Percentiles rank a stretch among this genome's conserved stretches.
These are phyloP conservation scores for Garcia nutans DNA, from an alignment of 345 rosid species.

Conservation along the genomic window DNA sequence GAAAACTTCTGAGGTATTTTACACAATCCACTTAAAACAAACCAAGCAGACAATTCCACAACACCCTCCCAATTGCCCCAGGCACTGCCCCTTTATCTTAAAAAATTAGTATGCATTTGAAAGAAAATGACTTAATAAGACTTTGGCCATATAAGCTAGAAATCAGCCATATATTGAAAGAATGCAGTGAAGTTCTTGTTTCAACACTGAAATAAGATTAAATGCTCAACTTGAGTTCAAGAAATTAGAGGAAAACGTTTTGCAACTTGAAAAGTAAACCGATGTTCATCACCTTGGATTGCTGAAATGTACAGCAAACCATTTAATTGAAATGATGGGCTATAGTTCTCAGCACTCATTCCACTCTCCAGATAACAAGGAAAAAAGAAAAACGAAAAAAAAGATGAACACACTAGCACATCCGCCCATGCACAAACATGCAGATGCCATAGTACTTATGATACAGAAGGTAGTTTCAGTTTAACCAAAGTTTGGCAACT, in stretches of 20 bases:
- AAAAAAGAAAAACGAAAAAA: not conserved
- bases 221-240: not conserved
- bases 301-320: not conserved
- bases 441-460: not conserved
- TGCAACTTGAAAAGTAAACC: not conserved
- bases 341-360: constrained; percentile 1
- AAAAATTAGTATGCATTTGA: not conserved
- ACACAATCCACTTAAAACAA: too few species aligned
- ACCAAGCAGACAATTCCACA: too few species aligned
- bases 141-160: not conserved
- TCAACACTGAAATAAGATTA: not conserved
- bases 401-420: not conserved
- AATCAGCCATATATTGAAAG: not conserved
- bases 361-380: not conserved
- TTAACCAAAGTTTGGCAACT: not conserved
- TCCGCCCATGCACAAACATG: not conserved
- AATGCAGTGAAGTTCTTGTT: not conserved
- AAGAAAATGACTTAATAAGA: not conserved
- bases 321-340: not conserved
- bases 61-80: not conserved
- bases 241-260: not conserved
- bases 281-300: not conserved
- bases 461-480: not conserved
- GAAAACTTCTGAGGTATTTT: too few species aligned
- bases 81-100: not conserved